phyloP scores from a whole-genome alignment of 2,329 filamentous ascomycete species.

The Epichloe brachyelytri region DNA sequence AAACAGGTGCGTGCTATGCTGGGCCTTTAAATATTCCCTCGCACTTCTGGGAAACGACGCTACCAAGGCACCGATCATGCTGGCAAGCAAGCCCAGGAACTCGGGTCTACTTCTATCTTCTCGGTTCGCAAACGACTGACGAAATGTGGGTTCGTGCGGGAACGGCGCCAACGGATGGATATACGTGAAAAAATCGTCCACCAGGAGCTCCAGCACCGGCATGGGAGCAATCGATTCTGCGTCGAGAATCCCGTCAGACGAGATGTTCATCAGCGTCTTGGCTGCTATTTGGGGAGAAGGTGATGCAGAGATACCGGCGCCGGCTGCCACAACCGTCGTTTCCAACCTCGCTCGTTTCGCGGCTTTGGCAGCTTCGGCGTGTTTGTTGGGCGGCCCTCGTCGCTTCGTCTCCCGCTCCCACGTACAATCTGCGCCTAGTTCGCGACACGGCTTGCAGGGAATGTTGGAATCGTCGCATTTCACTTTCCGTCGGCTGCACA shows the following conservation, averaged over 20 bases:
- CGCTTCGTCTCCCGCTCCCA: constrained; percentile 45
- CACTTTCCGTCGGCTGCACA: constrained; percentile 49
- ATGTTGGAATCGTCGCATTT: constrained; percentile 45
- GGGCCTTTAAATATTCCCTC: constrained; percentile 52
- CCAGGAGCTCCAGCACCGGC: constrained; percentile 52
- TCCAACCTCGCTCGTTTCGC: constrained; percentile 35
- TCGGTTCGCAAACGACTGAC: constrained; percentile 51
- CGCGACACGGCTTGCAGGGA: constrained; percentile 43
- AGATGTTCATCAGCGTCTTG: constrained; percentile 35
- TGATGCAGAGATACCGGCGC: constrained; percentile 13
- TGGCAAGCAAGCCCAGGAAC: constrained; percentile 58
- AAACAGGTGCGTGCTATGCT: constrained; percentile 51
- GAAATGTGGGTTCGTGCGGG: constrained; percentile 66
- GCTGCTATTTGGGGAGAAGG: constrained; percentile 34
- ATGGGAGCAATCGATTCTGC: constrained; percentile 61
- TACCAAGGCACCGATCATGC: constrained; percentile 63
- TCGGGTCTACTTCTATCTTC: constrained; percentile 53
- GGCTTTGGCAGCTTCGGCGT: constrained; percentile 41
- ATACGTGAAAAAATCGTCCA: constrained; percentile 76
- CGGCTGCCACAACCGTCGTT: constrained; percentile 4
- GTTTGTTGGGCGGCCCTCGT: constrained; percentile 46
- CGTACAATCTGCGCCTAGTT: constrained; percentile 45
- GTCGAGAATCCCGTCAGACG: constrained; percentile 30
- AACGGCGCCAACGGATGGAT: constrained; percentile 67
- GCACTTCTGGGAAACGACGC: constrained; percentile 65